Conservation (phyloP, 2,329 filamentous ascomycete species). For the Cytospora mali region DNA sequence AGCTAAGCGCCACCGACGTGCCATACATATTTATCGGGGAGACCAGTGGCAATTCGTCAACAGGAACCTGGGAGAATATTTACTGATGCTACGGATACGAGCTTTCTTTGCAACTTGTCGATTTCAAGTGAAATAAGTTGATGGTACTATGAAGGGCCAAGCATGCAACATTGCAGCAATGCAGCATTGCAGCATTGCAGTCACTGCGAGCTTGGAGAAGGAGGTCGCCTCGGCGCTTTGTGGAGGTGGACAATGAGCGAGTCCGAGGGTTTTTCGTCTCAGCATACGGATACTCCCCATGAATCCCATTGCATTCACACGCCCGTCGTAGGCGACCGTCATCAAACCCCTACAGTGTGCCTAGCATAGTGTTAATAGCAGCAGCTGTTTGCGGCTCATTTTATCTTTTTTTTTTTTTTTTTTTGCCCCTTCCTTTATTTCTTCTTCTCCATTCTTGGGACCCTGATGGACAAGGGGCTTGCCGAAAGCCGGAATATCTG, state of each 20-base stretch:
- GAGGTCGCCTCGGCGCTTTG: neutral
- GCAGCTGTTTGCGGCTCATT: neutral
- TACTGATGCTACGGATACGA: neutral
- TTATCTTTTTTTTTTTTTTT: too few relatives aligned
- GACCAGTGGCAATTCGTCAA: neutral
- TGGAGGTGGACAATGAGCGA: neutral
- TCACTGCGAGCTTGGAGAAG: neutral
- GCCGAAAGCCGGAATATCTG: neutral
- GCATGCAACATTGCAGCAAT: neutral
- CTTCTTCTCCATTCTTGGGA: too few relatives aligned
- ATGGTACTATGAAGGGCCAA: neutral
- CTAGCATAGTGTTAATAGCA: neutral
- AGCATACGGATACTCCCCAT: neutral
- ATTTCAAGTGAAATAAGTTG: neutral
- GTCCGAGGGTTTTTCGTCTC: neutral
- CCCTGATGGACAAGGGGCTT: neutral
- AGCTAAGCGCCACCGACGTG: constrained; percentile 2
- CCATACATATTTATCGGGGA: neutral
- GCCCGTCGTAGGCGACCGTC: neutral
- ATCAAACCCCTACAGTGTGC: neutral
- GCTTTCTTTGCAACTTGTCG: neutral
- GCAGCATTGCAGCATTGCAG: too few relatives aligned
- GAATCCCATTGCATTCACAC: neutral
- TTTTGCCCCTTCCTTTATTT: too few relatives aligned
- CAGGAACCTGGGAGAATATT: neutral